Evolutionary conservation across 2,329 filamentous ascomycete genomes (phyloP), one percentile per base, ranked within the genome.

Genomic region (Monosporascus cannonballus): DNA sequence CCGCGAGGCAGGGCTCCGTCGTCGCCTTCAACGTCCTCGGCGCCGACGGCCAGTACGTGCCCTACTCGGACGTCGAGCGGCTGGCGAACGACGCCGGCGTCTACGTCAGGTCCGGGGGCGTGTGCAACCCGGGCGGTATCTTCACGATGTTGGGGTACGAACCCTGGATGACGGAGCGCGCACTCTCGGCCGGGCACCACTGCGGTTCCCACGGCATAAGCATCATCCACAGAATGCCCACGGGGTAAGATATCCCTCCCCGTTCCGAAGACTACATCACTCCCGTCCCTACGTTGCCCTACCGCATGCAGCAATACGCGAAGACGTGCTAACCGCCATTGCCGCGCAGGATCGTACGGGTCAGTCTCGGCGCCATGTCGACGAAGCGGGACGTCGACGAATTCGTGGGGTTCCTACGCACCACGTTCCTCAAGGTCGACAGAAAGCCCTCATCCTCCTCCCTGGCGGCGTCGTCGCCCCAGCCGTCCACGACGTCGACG

Each of bases 311-410:
- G 5, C 30, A 2, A 34, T 14, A 34, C 30, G 4, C 30, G 9
- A 34, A 34, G 2, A 14, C 11, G 5, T 14, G 11, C 30, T 34
- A 14, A 34, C 30, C 30, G 11, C 30, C 2, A 1, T 34, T 9
- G 11, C 45, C 5, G 11, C 20, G 14, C 55, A 77, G 83, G 0
- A 80, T 86, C 44, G 79, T 85, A 6, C 73, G 84, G 20, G 78
- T 77, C 6, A 84, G 80, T 54, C 69, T 86, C 2, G 83, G 84
- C 0, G 81, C 82, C 14, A 83, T 83, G 79, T 84, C 77, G 55
- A 84, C 78, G 2, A 64, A 73, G 20, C 65, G 70, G 3, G 83
- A 86, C 56, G 73, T 85, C 15, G 73, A 80, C 20, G 62, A 64
- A 0, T 75, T 82, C 38, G 49, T 80, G 7, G 55, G 66, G 3